phyloP scores from a whole-genome alignment of 371 early-diverging fungal species.

The Actinomortierella ambigua region DNA sequence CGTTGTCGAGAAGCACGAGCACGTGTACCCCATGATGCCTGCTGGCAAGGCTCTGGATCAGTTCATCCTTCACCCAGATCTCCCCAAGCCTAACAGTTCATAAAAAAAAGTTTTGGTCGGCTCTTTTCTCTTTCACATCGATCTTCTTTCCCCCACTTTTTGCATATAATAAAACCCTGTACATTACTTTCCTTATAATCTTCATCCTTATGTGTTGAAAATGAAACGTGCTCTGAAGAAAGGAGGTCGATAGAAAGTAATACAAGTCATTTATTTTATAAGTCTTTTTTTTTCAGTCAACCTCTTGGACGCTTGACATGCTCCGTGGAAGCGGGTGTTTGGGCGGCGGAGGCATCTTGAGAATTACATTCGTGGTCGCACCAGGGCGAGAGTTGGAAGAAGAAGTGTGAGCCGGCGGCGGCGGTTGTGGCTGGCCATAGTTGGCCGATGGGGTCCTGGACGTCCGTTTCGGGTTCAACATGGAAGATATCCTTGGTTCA shows the following conservation, averaged over 20 bases:
- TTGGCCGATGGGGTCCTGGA: no score
- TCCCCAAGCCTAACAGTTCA: slow-evolving; percentile 8
- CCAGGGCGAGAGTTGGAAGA: not conserved
- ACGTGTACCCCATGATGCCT: slow-evolving; percentile 97
- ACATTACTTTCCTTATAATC: not conserved
- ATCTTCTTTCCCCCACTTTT: not conserved
- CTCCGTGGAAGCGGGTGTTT: not conserved
- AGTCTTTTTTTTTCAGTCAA: no score
- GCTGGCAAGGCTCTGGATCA: slow-evolving; percentile 94
- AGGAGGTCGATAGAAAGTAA: no score
- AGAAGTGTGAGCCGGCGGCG: no score
- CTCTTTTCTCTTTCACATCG: not conserved
- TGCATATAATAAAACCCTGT: not conserved
- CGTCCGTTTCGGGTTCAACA: slow-evolving; percentile 16
- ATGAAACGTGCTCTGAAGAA: no score
- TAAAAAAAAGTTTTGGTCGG: not conserved
- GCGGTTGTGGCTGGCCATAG: no score
- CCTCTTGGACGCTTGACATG: no score
- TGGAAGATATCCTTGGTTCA: slow-evolving; percentile 21
- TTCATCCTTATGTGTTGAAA: no score
- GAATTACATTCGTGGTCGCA: slow-evolving; percentile 13
- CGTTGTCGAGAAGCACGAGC: slow-evolving; percentile 88
- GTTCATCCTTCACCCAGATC: slow-evolving; percentile 67
- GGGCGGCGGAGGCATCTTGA: slow-evolving; percentile 21
- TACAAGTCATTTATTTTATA: no score